A percentile compares a stretch with the other conserved stretches of the same genome.
Conservation (phyloP, 73 alveolate species). For the Urostyla sp. region DNA sequence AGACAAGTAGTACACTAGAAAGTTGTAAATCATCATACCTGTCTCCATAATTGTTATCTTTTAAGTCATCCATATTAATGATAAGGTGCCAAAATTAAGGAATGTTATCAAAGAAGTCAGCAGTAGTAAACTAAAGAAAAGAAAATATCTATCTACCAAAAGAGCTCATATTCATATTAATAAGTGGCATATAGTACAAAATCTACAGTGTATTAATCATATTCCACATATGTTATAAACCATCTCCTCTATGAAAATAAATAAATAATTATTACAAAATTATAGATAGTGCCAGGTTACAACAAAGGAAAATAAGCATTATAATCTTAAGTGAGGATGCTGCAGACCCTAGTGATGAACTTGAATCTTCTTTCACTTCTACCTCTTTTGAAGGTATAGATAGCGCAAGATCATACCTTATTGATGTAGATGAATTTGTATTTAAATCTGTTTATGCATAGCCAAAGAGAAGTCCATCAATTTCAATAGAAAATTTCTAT, state of each 20-base stretch:
- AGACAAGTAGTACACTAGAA: slow-evolving; percentile 2
- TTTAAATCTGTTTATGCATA: no score
- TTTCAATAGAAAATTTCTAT: no score
- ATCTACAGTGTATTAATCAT: slow-evolving; percentile 38
- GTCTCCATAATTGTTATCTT: background rate
- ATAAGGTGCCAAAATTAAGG: slow-evolving; percentile 9
- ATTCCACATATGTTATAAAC: slow-evolving; percentile 47
- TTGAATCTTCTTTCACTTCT: no score
- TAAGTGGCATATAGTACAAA: slow-evolving; percentile 29
- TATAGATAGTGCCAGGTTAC: slow-evolving; percentile 25
- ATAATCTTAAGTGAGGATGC: background rate
- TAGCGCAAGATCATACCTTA: no score
- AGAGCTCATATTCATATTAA: slow-evolving; percentile 19
- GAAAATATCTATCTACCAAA: background rate
- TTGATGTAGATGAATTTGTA: no score
- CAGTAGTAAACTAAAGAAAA: slow-evolving; percentile 19
- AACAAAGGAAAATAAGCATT: background rate
- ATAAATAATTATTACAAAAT: slow-evolving; percentile 4
- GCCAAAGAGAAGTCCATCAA: no score
- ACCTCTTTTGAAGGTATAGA: no score
- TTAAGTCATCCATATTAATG: slow-evolving; percentile 15
- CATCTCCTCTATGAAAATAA: slow-evolving; percentile 37
- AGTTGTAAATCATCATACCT: slow-evolving; percentile 18
- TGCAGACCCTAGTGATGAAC: background rate
- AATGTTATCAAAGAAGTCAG: slow-evolving; percentile 31